Conservation (phyloP, 768 basidiomycete genomes). For the Rubroboletus pulcherrimus region DNA sequence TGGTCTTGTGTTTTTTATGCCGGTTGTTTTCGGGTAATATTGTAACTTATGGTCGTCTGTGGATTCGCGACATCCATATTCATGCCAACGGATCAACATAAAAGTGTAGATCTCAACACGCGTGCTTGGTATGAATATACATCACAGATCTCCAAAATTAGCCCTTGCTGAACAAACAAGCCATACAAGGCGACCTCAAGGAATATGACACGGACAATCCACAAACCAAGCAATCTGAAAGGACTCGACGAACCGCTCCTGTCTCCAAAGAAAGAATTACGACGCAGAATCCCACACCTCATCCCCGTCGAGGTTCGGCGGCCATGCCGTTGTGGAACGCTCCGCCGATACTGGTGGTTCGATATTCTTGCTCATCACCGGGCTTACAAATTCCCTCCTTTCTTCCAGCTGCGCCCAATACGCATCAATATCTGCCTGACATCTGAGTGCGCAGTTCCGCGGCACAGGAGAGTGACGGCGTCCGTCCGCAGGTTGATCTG, state of each 20-base stretch:
- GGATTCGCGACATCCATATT: constrained; percentile 13
- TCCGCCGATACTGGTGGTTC: constrained; percentile 40
- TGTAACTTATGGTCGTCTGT: constrained; percentile 16
- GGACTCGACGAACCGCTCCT: constrained; percentile 8
- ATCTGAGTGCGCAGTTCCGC: constrained; percentile 25
- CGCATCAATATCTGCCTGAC: constrained; percentile 31
- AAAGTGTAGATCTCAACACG: constrained; percentile 28
- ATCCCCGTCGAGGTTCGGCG: constrained; percentile 23
- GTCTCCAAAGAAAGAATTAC: constrained; percentile 16
- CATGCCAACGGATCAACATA: constrained; percentile 24
- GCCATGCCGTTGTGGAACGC: constrained; percentile 40
- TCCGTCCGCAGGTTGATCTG: constrained; percentile 6
- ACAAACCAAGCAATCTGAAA: constrained; percentile 20
- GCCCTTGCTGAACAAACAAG: neutral
- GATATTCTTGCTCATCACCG: neutral
- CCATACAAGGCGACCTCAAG: constrained; percentile 27
- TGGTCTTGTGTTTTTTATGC: constrained; percentile 18
- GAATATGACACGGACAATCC: constrained; percentile 10
- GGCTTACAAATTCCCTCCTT: neutral
- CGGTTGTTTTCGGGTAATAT: constrained; percentile 17
- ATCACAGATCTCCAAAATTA: constrained; percentile 23
- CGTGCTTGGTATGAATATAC: constrained; percentile 1
- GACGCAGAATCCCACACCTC: constrained; percentile 14
- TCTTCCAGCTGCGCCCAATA: constrained; percentile 37
- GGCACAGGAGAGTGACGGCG: constrained; percentile 1